Evolutionary conservation across 2,329 filamentous ascomycete genomes (phyloP).

Genomic region (Diaporthe humulicola): DNA sequence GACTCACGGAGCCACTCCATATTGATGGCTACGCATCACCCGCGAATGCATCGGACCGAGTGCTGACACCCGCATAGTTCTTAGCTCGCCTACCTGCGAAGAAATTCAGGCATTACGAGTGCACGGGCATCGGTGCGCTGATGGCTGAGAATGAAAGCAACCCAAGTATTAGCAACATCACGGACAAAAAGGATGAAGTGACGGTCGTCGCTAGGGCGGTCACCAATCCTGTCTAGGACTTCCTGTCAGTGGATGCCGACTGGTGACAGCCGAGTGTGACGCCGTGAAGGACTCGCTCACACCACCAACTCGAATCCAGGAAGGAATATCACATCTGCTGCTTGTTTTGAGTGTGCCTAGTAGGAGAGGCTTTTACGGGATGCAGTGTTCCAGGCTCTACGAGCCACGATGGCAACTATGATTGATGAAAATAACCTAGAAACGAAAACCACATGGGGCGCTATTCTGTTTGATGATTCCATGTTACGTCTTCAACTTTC

Average conservation of each 20-base stretch:
- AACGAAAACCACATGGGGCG: too few relatives aligned
- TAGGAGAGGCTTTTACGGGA: too few relatives aligned
- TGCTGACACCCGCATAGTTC: conserved; percentile 35
- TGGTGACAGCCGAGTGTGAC: neutral
- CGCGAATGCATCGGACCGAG: neutral
- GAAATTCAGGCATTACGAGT: conserved; percentile 55
- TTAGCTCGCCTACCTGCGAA: conserved; percentile 54
- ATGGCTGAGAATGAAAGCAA: neutral
- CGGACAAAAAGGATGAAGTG: conserved; percentile 8
- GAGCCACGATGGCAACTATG: too few relatives aligned
- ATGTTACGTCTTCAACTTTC: too few relatives aligned
- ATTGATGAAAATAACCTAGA: too few relatives aligned
- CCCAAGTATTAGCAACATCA: neutral
- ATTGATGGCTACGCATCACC: neutral
- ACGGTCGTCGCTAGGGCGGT: neutral
- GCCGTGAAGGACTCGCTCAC: too few relatives aligned
- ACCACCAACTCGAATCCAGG: too few relatives aligned
- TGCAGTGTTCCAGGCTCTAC: too few relatives aligned
- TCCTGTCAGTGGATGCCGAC: too few relatives aligned
- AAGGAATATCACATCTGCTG: neutral
- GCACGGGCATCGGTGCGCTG: conserved; percentile 39
- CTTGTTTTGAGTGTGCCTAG: neutral
- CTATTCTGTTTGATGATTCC: too few relatives aligned
- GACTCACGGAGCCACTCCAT: too few relatives aligned
- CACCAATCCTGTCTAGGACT: neutral